A percentile compares a stretch with the other conserved stretches of the same genome.
phyloP scores from a whole-genome alignment of 495 filamentous ascomycete species.

The Usnea hakonensis region DNA sequence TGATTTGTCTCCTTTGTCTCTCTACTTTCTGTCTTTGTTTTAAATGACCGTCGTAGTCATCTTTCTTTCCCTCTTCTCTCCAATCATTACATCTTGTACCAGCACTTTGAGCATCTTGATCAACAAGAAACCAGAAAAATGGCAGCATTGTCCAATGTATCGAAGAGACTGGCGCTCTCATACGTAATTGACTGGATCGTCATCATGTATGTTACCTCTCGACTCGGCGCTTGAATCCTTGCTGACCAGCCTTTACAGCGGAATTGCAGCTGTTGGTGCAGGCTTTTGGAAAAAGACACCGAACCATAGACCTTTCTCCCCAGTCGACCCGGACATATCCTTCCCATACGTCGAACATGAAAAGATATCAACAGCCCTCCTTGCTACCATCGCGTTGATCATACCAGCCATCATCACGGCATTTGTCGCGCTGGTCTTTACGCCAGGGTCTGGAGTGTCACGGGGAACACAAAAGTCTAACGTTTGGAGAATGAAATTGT shows the following conservation, averaged over 20 bases:
- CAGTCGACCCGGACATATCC: slow-evolving; percentile 50
- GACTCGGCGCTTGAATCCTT: background rate
- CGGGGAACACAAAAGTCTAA: slow-evolving; percentile 17
- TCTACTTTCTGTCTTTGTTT: too few species aligned
- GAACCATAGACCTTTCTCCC: slow-evolving; percentile 41
- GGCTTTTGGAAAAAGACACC: slow-evolving; percentile 35
- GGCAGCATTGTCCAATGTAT: background rate
- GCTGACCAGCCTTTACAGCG: slow-evolving; percentile 26
- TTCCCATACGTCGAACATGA: slow-evolving; percentile 47
- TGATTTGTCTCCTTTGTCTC: too few species aligned
- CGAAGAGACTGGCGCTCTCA: slow-evolving; percentile 25
- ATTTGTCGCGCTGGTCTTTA: slow-evolving; percentile 41
- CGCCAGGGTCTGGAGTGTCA: slow-evolving; percentile 26
- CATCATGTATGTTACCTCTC: slow-evolving; percentile 36
- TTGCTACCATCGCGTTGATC: slow-evolving; percentile 44
- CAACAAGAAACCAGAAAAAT: background rate
- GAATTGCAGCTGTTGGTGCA: slow-evolving; percentile 40
- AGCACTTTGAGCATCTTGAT: background rate
- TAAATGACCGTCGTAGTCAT: too few species aligned
- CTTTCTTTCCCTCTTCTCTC: too few species aligned
- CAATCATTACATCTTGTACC: background rate
- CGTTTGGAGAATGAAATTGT: slow-evolving; percentile 40
- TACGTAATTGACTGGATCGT: slow-evolving; percentile 50
- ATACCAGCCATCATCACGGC: slow-evolving; percentile 47
- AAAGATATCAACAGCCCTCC: slow-evolving; percentile 45